Percentiles rank a stretch among this genome's conserved stretches.
These are phyloP conservation scores for Globisporangium heterothallicum DNA, from an alignment of 352 stramenopile species.

Conservation along the genomic window DNA sequence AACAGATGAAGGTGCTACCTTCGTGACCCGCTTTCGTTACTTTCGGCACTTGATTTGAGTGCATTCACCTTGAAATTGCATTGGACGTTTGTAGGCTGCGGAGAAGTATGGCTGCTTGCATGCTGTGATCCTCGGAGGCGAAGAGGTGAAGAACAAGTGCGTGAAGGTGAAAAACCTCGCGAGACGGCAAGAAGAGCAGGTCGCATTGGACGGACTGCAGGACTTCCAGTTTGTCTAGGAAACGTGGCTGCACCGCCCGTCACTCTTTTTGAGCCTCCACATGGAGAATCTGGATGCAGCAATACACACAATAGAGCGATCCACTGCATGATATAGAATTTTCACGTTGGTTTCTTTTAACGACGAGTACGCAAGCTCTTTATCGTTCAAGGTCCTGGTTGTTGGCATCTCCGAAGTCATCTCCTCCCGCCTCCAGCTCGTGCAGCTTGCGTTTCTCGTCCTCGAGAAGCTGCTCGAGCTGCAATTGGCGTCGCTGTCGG, in stretches of 20 bases:
- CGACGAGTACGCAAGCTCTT: neutral
- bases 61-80: no score
- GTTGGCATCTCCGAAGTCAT: neutral
- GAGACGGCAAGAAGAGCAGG: slow-evolving; percentile 43
- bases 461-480: slow-evolving; percentile 60
- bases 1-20: slow-evolving; percentile 90
- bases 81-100: slow-evolving; percentile 47
- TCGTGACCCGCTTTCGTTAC: no score
- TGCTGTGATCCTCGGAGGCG: slow-evolving; percentile 66
- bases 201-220: slow-evolving; percentile 28
- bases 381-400: neutral
- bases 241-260: no score
- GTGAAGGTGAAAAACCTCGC: slow-evolving; percentile 80
- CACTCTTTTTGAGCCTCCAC: no score
- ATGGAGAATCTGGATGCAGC: no score
- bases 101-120: slow-evolving; percentile 61
- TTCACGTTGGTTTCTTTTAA: slow-evolving; percentile 3
- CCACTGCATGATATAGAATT: neutral
- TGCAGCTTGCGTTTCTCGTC: slow-evolving; percentile 64
- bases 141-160: slow-evolving; percentile 52
- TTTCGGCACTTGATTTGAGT: no score
- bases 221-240: slow-evolving; percentile 23
- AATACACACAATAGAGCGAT: slow-evolving; percentile 9
- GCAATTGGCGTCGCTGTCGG: slow-evolving; percentile 55
- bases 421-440: slow-evolving; percentile 40